Evolutionary conservation across 2,329 filamentous ascomycete genomes (phyloP).

Genomic region (Claviceps cyperi): DNA sequence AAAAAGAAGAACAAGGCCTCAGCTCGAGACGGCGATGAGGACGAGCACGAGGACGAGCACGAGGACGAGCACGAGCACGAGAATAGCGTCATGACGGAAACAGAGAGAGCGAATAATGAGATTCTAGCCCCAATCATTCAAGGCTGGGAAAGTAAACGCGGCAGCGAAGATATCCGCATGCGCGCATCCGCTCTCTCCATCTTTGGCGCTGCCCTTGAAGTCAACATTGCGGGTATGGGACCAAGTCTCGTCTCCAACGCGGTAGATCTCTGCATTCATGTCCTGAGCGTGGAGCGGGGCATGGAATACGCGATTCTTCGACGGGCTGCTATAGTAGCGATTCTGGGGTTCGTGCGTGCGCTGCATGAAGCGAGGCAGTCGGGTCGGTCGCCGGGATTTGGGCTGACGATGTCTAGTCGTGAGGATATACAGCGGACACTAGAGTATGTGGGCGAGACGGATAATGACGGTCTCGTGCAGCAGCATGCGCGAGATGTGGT

Average conservation of each 20-base stretch:
- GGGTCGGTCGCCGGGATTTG: slow-evolving; percentile 34
- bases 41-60: slow-evolving; percentile 9
- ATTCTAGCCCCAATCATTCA: slow-evolving; percentile 44
- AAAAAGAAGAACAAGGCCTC: slow-evolving; percentile 24
- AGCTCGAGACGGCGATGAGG: slow-evolving; percentile 11
- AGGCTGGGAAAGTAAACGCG: slow-evolving; percentile 52
- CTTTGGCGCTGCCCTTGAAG: slow-evolving; percentile 44
- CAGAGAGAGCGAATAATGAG: slow-evolving; percentile 31
- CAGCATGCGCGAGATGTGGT: slow-evolving; percentile 53
- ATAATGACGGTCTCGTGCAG: slow-evolving; percentile 53
- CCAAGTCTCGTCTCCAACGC: slow-evolving; percentile 36
- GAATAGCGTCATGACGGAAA: slow-evolving; percentile 21
- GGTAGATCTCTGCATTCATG: slow-evolving; percentile 47
- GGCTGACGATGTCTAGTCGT: slow-evolving; percentile 38
- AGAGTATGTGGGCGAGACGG: slow-evolving; percentile 47
- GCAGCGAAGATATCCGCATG: slow-evolving; percentile 55
- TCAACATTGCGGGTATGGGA: slow-evolving; percentile 41
- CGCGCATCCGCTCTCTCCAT: slow-evolving; percentile 56
- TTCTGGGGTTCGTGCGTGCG: slow-evolving; percentile 47
- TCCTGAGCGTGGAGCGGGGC: slow-evolving; percentile 47
- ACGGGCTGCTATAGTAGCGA: slow-evolving; percentile 48
- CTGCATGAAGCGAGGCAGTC: slow-evolving; percentile 38
- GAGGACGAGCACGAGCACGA: slow-evolving; percentile 25
- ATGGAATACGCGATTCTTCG: slow-evolving; percentile 49
- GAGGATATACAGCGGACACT: slow-evolving; percentile 49